Evolutionary conservation across 1,284 basidiomycete species (phyloP), one percentile per base, ranked within the genome.

Genomic region (Singerocomus rubriflavus): DNA sequence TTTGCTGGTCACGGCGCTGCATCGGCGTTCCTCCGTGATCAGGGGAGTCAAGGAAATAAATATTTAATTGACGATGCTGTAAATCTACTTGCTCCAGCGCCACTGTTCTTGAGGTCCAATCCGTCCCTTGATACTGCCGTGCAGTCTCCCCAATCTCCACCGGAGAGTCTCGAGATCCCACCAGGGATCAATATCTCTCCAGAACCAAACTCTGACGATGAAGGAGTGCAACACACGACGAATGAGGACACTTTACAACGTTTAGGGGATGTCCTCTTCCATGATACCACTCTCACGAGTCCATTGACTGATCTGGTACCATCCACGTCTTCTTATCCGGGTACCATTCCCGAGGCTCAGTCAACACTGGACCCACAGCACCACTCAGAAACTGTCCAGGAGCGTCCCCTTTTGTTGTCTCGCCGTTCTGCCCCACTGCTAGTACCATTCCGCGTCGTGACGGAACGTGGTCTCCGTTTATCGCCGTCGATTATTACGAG

Each of bases 401-500:
- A 40, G 11, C 54, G 46, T 11, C 52, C 49, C 11, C 21, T 40
- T 16, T 48, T 57, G 21, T 42, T 34, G 6, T 40, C 49, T 31
- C 54, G 21, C n/a, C 53, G 54, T 12, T 54, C 33, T 25, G 48
- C 54, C 27, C 39, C 64, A 14, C 50, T 56, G n/a, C 60, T 58
- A 14, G 56, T 56, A 3, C 60, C 64, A 11, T 67, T 67, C 38
- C 44, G 62, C 34, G 46, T 57, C 13, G 39, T 47, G 17, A 65
- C 67, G 3, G 60, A 68, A 43, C 66, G 58, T 49, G 64, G 65
- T 21, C 55, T 68, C 12, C 58, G 66, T 40, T 50, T 70, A 26
- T 69, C 65, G 12, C 65, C 65, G 3, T 67, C 68, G 4, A 57
- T 67, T 31, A 42, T 67, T 11, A 43, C 64, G 16, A 56, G 65